Conservation (phyloP, 768 basidiomycete species). For the Paxillus involutus region DNA sequence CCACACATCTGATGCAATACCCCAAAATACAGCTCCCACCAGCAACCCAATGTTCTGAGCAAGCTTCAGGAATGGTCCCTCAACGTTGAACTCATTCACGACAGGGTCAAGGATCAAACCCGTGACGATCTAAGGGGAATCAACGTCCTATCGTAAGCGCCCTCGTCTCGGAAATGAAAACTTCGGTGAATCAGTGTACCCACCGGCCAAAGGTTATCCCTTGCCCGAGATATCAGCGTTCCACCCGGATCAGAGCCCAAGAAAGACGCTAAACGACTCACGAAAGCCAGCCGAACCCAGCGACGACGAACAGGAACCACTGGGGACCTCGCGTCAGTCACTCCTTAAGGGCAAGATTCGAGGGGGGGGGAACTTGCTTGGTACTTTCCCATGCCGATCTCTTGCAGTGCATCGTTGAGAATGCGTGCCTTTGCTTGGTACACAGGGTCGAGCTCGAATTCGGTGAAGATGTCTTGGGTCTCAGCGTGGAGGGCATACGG, state of each 20-base stretch:
- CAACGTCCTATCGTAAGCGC: background rate
- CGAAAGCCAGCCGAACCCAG: conserved; percentile 79
- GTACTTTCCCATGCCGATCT: conserved; percentile 72
- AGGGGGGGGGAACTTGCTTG: conserved; percentile 40
- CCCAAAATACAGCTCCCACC: conserved; percentile 70
- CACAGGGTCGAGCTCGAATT: conserved; percentile 46
- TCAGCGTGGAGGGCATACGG: conserved; percentile 1
- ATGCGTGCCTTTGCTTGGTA: conserved; percentile 59
- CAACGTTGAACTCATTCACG: conserved; percentile 61
- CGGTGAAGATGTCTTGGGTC: conserved; percentile 27
- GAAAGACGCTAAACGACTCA: conserved; percentile 33
- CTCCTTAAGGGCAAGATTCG: background rate
- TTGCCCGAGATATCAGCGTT: conserved; percentile 24
- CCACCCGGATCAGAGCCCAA: background rate
- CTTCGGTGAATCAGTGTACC: conserved; percentile 17
- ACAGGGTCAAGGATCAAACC: conserved; percentile 65
- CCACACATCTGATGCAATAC: conserved; percentile 68
- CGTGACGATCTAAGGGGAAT: conserved; percentile 51
- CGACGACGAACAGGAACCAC: conserved; percentile 64
- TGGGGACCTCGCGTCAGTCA: conserved; percentile 21
- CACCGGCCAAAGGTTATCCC: conserved; percentile 76
- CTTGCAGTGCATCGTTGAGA: conserved; percentile 60
- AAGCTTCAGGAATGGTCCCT: conserved; percentile 63
- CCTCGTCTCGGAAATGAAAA: background rate
- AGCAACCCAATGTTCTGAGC: conserved; percentile 73